These are phyloP conservation scores for Blastobotrys attinorum DNA, from an alignment of 805 yeast species.

Conservation along the genomic window DNA sequence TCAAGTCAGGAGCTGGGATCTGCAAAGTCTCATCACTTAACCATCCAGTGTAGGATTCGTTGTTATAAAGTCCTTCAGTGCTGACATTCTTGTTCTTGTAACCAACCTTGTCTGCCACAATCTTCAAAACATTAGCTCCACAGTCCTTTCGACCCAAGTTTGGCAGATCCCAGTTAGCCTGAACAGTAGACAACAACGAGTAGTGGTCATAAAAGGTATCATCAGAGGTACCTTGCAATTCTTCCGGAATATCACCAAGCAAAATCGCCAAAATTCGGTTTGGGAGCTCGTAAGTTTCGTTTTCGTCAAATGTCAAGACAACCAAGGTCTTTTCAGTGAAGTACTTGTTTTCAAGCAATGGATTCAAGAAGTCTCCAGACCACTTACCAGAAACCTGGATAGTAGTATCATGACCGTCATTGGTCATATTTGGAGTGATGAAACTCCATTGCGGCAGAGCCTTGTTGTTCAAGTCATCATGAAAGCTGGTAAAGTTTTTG, in stretches of 20 bases:
- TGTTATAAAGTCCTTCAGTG: conserved; percentile 8
- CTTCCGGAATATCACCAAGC: conserved; percentile 39
- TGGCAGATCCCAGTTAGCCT: conserved; percentile 44
- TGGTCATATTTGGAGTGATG: conserved; percentile 47
- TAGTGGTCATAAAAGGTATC: conserved; percentile 45
- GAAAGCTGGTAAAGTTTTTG: conserved; percentile 41
- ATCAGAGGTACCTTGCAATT: conserved; percentile 37
- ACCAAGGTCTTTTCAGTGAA: conserved; percentile 41
- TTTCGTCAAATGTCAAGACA: conserved; percentile 44
- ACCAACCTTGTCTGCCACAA: conserved; percentile 33
- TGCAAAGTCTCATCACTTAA: conserved; percentile 2
- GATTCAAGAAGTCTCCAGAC: conserved; percentile 38
- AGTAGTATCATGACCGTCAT: conserved; percentile 46
- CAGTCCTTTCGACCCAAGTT: conserved; percentile 45
- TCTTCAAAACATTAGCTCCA: conserved; percentile 40
- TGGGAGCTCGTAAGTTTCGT: conserved; percentile 35
- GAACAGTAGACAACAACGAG: conserved; percentile 41
- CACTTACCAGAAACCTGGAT: conserved; percentile 40
- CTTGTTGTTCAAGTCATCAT: conserved; percentile 33
- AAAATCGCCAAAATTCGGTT: conserved; percentile 41
- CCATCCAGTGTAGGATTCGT: conserved; percentile 13
- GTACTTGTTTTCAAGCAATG: conserved; percentile 37
- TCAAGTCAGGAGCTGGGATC: conserved; percentile 9
- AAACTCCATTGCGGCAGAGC: conserved; percentile 44
- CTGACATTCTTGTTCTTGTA: conserved; percentile 11